Base-by-base conservation (phyloP, 2,329 filamentous ascomycete species). In the Hortaea werneckii region DNA sequence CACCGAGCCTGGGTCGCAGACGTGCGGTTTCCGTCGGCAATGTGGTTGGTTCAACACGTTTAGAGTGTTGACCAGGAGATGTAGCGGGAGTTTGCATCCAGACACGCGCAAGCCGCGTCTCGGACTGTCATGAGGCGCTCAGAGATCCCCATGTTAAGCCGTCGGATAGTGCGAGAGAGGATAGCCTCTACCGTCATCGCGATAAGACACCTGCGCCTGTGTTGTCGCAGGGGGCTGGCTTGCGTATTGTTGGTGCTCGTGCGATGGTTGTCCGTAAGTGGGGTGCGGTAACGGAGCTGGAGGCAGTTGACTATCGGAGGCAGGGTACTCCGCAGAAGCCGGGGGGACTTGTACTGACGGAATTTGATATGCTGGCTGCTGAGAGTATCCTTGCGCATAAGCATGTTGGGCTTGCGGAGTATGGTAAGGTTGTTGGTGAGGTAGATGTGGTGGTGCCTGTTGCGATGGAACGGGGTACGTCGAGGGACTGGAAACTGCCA, bases 261-360 rank as follows among this genome's bases (percentile, higher is more conserved):
- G 47, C 11, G 42, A 37, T 7, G 50, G 20, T 27, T 58, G 56
- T 29, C 54, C 57, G 2, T 52, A 45, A 26, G 54, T 20, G 38
- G 32, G 51, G 48, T 11, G 56, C 47, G 2, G 56, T 43, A n/a
- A 3, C 38, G 55, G 53, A 20, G 54, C 57, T 29, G 57, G 50
- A 38, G 58, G 57, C 54, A 60, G 53, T 32, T 56, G 56, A 27
- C 50, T 48, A 26, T 58, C 54, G 10, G 54, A 50, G 41, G 52
- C 48, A 9, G 46, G 47, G 46, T 58, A 57, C 35, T 52, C 53
- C n/a, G 44, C 35, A 3, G 30, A 48, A 27, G 45, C 41, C 13
- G 50, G 41, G n/a, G 50, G 48, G 10, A 29, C 11, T 48, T 52
- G 54, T 44, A 59, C 54, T 9, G 55, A 53, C 28, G 46, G 42